A percentile compares a stretch with the other conserved stretches of the same genome.
phyloP scores from a whole-genome alignment of 371 early-diverging fungal genomes.

The Mortierella sp. region DNA sequence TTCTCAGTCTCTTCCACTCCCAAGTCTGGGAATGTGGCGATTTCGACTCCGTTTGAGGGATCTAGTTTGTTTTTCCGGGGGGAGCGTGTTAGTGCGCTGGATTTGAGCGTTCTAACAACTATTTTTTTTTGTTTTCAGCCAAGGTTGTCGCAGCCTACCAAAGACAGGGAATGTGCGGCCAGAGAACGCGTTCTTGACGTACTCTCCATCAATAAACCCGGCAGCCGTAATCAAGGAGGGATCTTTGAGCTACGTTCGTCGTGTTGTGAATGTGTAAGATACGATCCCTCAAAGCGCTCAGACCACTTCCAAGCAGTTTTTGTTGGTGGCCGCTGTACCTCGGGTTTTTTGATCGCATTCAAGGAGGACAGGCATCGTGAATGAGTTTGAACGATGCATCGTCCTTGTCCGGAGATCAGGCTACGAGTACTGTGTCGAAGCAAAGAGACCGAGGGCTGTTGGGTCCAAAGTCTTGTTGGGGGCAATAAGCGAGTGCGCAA shows the following conservation, averaged over 20 bases:
- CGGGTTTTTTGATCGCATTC: slow-evolving; percentile 10
- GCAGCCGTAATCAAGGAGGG: slow-evolving; percentile 22
- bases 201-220: slow-evolving; percentile 31
- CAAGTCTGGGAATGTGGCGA: slow-evolving; percentile 78
- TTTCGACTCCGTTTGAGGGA: slow-evolving; percentile 74
- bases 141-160: slow-evolving; percentile 19
- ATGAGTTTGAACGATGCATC: not conserved
- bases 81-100: not conserved
- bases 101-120: too few species aligned
- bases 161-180: slow-evolving; percentile 32
- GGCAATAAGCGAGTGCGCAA: too few species aligned
- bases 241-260: slow-evolving; percentile 27
- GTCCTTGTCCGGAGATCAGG: not conserved
- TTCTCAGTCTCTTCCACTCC: slow-evolving; percentile 64
- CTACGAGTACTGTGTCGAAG: not conserved
- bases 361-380: slow-evolving; percentile 17
- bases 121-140: too few species aligned
- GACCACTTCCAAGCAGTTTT: too few species aligned
- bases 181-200: slow-evolving; percentile 5
- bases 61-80: slow-evolving; percentile 48
- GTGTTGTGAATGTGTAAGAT: not conserved
- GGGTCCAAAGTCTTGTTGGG: too few species aligned
- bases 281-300: not conserved
- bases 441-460: too few species aligned
- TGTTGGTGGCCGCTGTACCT: slow-evolving; percentile 12